Evolutionary conservation across 345 rosid species (phyloP).

Genomic region (Balakata baccata): DNA sequence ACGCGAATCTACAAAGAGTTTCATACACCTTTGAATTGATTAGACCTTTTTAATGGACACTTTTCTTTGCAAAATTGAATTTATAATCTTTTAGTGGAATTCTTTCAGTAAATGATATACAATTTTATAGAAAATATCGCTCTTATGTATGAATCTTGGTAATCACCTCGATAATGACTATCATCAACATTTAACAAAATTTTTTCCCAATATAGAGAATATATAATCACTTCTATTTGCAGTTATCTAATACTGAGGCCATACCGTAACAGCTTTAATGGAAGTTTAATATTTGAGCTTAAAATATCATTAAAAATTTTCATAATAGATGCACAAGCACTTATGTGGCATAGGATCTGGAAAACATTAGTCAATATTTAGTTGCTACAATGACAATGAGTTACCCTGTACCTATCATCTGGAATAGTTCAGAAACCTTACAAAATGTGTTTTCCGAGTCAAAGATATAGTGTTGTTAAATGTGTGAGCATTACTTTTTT

Average conservation of each 20-base stretch:
- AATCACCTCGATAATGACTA: background rate
- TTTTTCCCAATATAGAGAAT: background rate
- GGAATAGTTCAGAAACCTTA: background rate
- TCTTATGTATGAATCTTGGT: background rate
- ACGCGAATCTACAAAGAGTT: no score
- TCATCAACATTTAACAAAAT: background rate
- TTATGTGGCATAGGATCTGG: background rate
- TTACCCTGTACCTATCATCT: background rate
- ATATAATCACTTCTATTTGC: background rate
- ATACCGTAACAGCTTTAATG: background rate
- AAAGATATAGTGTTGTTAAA: background rate
- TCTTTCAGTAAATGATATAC: background rate
- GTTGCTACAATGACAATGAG: background rate
- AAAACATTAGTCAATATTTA: background rate
- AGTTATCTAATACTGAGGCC: background rate
- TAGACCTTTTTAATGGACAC: background rate
- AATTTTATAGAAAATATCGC: no score
- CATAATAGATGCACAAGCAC: background rate
- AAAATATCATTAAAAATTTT: slow-evolving; percentile 4
- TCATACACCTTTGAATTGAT: background rate
- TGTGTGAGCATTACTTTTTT: background rate
- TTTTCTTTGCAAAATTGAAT: background rate
- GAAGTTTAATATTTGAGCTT: slow-evolving; percentile 3
- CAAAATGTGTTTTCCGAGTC: background rate
- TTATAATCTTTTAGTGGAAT: background rate